A percentile compares a stretch with the other conserved stretches of the same genome.
These are phyloP conservation scores for Limnanthes douglasii DNA, from an alignment of 345 rosid genomes.

Conservation along the genomic window DNA sequence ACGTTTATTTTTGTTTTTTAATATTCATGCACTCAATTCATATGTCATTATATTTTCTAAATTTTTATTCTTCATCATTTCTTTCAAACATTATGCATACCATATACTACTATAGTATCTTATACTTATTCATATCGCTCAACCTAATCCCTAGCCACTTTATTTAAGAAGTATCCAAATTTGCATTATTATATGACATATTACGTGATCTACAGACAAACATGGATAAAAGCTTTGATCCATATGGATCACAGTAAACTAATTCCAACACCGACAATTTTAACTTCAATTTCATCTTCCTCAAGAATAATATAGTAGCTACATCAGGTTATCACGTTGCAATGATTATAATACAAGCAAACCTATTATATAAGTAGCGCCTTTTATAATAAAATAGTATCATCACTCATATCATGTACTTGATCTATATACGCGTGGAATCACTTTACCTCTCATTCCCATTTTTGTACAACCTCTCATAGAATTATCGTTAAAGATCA, in stretches of 20 bases:
- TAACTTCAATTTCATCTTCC: conserved; percentile 88
- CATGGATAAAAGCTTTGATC: conserved; percentile 78
- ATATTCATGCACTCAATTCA: too few species aligned
- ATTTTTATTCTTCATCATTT: too few species aligned
- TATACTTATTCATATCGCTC: conserved; percentile 81
- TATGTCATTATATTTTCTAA: too few species aligned
- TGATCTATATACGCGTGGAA: conserved; percentile 88
- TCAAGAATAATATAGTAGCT: conserved; percentile 82
- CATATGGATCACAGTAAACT: conserved; percentile 95
- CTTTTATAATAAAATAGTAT: conserved; percentile 84
- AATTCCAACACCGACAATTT: conserved; percentile 86
- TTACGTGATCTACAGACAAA: conserved; percentile 97
- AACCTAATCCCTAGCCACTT: conserved; percentile 96
- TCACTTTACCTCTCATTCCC: conserved; percentile 99
- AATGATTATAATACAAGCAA: conserved; percentile 86
- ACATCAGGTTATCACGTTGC: conserved; percentile 97
- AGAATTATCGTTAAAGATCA: conserved; percentile 87
- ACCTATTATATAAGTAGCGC: conserved; percentile 94
- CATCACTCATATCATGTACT: conserved; percentile 90
- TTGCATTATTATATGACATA: conserved; percentile 92
- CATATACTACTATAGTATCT: too few species aligned
- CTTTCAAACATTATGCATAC: too few species aligned
- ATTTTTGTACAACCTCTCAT: conserved; percentile 95
- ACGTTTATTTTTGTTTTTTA: too few species aligned
- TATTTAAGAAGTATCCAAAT: conserved; percentile 86